These are phyloP conservation scores for Cucurbita ficifolia DNA, from an alignment of 306 rosid species.

Conservation along the genomic window DNA sequence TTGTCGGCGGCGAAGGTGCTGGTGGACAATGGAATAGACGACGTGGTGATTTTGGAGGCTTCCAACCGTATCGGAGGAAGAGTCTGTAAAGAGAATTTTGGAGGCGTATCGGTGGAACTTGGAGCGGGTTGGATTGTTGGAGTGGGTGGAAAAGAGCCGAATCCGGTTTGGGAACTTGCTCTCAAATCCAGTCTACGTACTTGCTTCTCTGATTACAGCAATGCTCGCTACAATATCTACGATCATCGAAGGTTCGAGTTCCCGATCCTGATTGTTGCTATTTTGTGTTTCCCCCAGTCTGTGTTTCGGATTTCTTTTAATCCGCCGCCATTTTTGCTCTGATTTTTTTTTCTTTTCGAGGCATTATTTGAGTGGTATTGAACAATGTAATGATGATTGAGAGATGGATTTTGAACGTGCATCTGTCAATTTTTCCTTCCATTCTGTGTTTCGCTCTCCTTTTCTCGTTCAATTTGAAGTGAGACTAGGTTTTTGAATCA, in stretches of 20 bases:
- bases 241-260: constrained; percentile 58
- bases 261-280: background rate
- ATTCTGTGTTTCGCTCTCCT: background rate
- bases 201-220: constrained; percentile 80
- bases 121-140: constrained; percentile 99
- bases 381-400: background rate
- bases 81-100: constrained; percentile 64
- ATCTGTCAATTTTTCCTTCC: background rate
- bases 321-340: background rate
- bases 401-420: background rate
- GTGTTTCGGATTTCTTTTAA: background rate
- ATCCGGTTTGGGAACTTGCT: constrained; percentile 93
- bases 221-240: constrained; percentile 81
- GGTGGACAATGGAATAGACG: constrained; percentile 58
- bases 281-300: background rate
- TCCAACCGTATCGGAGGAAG: constrained; percentile 92
- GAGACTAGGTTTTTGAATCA: background rate
- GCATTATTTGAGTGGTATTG: background rate
- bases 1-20: constrained; percentile 71
- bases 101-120: constrained; percentile 76
- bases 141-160: constrained; percentile 63
- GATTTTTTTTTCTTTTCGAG: background rate
- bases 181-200: constrained; percentile 50
- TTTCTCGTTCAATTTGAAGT: background rate
- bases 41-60: constrained; percentile 70